These are phyloP conservation scores for Phaeoacremonium minimum DNA, from an alignment of 2,329 filamentous ascomycete genomes.

Conservation along the genomic window DNA sequence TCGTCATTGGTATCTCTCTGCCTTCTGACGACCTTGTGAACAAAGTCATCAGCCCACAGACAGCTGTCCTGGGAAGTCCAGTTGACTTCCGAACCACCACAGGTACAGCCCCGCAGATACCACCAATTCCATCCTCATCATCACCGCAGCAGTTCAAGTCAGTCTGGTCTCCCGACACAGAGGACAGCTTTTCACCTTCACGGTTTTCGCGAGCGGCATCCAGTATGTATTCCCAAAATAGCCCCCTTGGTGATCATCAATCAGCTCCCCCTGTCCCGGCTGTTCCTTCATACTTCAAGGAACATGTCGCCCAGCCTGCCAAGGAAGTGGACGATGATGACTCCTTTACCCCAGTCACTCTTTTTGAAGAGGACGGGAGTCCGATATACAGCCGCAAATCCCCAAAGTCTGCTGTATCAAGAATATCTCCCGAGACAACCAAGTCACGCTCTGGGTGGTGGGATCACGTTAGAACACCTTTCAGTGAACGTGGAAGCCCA, in stretches of 20 bases:
- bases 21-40: slow-evolving; percentile 45
- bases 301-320: slow-evolving; percentile 14
- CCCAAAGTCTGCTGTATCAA: slow-evolving; percentile 29
- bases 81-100: too few species aligned
- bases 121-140: too few species aligned
- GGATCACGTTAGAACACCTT: slow-evolving; percentile 72
- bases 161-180: slow-evolving; percentile 60
- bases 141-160: slow-evolving; percentile 35
- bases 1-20: slow-evolving; percentile 67
- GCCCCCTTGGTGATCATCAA: slow-evolving; percentile 26
- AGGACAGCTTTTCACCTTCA: slow-evolving; percentile 40
- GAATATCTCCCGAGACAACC: slow-evolving; percentile 40
- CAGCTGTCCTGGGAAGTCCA: slow-evolving; percentile 35
- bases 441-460: slow-evolving; percentile 68
- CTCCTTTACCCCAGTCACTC: slow-evolving; percentile 54
- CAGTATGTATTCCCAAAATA: slow-evolving; percentile 58
- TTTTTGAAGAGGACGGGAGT: slow-evolving; percentile 66
- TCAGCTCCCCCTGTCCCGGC: slow-evolving; percentile 57
- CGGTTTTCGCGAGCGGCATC: slow-evolving; percentile 42
- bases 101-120: neutral
- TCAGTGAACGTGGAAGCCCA: slow-evolving; percentile 44
- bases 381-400: slow-evolving; percentile 28
- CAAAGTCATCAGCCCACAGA: slow-evolving; percentile 48
- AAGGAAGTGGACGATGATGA: slow-evolving; percentile 45
- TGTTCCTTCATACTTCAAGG: slow-evolving; percentile 42